These are phyloP conservation scores for Phytopythium chamaehyphon DNA, from an alignment of 352 stramenopile genomes.

Conservation along the genomic window DNA sequence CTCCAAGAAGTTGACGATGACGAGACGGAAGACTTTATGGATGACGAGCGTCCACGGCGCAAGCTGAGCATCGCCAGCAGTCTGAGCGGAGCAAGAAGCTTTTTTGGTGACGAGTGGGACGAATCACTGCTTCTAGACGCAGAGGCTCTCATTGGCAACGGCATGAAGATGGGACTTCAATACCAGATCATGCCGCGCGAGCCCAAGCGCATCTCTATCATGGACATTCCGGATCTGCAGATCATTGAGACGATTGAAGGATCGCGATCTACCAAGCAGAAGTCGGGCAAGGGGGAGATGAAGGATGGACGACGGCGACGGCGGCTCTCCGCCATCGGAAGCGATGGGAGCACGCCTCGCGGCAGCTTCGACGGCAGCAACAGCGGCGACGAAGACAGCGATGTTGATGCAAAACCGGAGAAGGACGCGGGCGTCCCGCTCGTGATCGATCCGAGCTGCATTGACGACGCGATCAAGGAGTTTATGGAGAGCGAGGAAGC, in stretches of 20 bases:
- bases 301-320: conserved; percentile 8
- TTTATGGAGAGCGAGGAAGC: conserved; percentile 26
- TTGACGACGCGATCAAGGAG: conserved; percentile 51
- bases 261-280: background rate
- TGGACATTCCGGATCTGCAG: conserved; percentile 61
- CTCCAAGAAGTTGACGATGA: conserved; percentile 22
- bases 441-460: conserved; percentile 21
- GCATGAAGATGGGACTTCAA: conserved; percentile 66
- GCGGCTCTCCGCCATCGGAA: conserved; percentile 9
- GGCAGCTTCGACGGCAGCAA: conserved; percentile 17
- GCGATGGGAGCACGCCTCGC: conserved; percentile 12
- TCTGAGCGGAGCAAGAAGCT: conserved; percentile 10
- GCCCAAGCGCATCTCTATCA: conserved; percentile 56
- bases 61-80: conserved; percentile 20
- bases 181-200: conserved; percentile 49
- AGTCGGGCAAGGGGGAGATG: background rate
- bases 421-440: conserved; percentile 4
- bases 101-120: conserved; percentile 27
- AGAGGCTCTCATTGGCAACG: conserved; percentile 65
- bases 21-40: conserved; percentile 1
- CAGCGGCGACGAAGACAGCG: conserved; percentile 11
- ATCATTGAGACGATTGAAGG: conserved; percentile 53
- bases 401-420: conserved; percentile 9
- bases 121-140: conserved; percentile 60
- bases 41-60: conserved; percentile 4